Base-by-base conservation (phyloP, 1,284 basidiomycete genomes). In the Naganishia sp. region DNA sequence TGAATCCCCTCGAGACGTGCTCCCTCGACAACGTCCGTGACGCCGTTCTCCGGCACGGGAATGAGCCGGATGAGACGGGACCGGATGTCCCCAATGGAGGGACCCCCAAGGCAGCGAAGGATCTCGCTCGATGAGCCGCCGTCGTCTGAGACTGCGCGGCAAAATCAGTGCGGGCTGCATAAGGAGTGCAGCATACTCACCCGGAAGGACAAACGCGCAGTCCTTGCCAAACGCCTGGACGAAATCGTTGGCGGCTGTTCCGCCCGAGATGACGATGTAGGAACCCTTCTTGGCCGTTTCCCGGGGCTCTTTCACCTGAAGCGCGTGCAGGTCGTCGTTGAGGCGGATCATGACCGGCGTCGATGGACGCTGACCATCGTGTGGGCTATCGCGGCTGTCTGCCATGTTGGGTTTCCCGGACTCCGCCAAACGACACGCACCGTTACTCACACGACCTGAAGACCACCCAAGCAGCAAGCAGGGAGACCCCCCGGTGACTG, bases 31-130 rank as follows among this genome's bases (percentile, higher is more conserved):
- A 73, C 60, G 15, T 63, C 64, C 3, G 67, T 71, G 49, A 74
- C 74, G n/a, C 57, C 70, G n/a, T 58, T 49, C 18, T 23, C 43
- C 32, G 56, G 52, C 25, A 53, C 51, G 0, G 81, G 82, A 43
- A 83, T 84, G 21, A 85, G 78, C 6, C 84, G 79, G 56, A 82
- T 80, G 21, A 85, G 76, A 4, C 84, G 75, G 0, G 83, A 84
- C 6, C 84, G 78, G 6, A 84, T 81, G 70, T 82, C 81, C 28
- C 81, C 81, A 6, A 81, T 78, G 0, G 79, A 80, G 0, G 81
- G 81, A 0, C 80, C 81, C 5, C 81, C 81, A 65, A 82, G 78
- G n/a, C 79, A 80, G 25, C 81, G 72, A 54, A 82, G 73, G 21
- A 82, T 81, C 71, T 83, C 81, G 15, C 75, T 76, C 0, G 76